These are phyloP conservation scores for Fusarium setosum DNA, from an alignment of 2,329 filamentous ascomycete genomes.

Conservation along the genomic window DNA sequence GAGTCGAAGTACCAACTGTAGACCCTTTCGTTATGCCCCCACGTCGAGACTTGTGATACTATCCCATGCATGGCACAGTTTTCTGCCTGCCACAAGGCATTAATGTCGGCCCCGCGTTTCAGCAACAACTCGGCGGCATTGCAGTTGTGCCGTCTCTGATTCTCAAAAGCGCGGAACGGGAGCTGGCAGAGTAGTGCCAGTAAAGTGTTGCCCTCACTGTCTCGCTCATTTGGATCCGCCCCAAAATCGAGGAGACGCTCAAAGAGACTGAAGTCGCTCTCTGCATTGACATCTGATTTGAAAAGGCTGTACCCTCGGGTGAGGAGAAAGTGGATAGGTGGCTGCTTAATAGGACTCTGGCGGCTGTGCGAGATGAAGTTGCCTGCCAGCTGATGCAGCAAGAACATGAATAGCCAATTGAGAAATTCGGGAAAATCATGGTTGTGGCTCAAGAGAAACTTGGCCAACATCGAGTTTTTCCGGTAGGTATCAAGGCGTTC, in stretches of 20 bases:
- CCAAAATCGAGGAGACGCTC: neutral
- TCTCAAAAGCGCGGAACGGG: neutral
- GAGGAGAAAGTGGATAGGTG: neutral
- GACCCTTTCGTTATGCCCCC: no score
- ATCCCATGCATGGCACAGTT: neutral
- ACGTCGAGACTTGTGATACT: no score
- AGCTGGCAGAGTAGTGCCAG: constrained; percentile 4
- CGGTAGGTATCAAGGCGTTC: neutral
- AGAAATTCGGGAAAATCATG: neutral
- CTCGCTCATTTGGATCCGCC: constrained; percentile 2
- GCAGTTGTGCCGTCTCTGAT: neutral
- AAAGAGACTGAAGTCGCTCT: neutral
- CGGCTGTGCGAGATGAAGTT: neutral
- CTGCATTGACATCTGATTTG: neutral
- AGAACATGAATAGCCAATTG: neutral
- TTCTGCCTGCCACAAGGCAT: neutral
- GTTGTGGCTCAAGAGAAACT: neutral
- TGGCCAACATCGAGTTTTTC: neutral
- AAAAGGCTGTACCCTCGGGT: neutral
- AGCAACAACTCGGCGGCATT: neutral
- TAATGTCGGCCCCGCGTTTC: neutral
- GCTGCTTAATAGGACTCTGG: neutral
- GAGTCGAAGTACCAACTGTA: neutral
- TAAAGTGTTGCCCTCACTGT: neutral
- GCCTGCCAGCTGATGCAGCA: neutral